phyloP scores from a whole-genome alignment of 108 stramenopile species.

The Pinguiococcus pyrenoidosus region DNA sequence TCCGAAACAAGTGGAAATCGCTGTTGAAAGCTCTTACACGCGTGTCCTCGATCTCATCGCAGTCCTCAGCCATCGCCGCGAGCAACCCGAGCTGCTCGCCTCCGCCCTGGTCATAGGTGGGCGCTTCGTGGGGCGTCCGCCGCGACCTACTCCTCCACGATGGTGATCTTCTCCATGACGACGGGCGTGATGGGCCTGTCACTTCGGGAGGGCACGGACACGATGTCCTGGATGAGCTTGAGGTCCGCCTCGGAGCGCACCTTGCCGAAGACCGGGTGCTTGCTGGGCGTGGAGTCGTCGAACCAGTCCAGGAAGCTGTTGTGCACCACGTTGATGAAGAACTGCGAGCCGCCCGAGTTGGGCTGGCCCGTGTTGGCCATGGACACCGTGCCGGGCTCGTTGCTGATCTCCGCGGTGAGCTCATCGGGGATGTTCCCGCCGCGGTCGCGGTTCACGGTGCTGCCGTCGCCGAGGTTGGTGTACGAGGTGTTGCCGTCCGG shows the following conservation, averaged over 20 bases:
- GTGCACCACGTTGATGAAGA: conserved; percentile 57
- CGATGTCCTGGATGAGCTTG: conserved; percentile 37
- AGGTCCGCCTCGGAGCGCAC: conserved; percentile 26
- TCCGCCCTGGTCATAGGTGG: too few species aligned
- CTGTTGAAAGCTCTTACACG: too few species aligned
- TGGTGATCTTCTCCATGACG: neutral
- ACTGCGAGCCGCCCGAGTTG: conserved; percentile 46
- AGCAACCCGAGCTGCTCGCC: too few species aligned
- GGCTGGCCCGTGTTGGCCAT: conserved; percentile 39
- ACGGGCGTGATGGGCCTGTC: neutral
- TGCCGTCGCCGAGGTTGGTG: neutral
- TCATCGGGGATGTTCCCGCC: conserved; percentile 51
- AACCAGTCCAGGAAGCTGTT: conserved; percentile 59
- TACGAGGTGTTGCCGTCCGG: conserved; percentile 7
- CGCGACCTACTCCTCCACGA: neutral
- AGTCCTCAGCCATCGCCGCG: too few species aligned
- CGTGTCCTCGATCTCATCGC: too few species aligned
- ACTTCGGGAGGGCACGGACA: neutral
- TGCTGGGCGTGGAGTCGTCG: conserved; percentile 35
- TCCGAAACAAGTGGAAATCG: too few species aligned
- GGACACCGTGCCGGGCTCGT: conserved; percentile 35
- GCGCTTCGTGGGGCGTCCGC: too few species aligned
- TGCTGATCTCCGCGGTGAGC: conserved; percentile 36
- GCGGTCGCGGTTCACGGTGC: neutral
- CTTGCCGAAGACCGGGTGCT: conserved; percentile 61